Conservation (phyloP, 441 rosid genomes). For the Gossypium trilobum region DNA sequence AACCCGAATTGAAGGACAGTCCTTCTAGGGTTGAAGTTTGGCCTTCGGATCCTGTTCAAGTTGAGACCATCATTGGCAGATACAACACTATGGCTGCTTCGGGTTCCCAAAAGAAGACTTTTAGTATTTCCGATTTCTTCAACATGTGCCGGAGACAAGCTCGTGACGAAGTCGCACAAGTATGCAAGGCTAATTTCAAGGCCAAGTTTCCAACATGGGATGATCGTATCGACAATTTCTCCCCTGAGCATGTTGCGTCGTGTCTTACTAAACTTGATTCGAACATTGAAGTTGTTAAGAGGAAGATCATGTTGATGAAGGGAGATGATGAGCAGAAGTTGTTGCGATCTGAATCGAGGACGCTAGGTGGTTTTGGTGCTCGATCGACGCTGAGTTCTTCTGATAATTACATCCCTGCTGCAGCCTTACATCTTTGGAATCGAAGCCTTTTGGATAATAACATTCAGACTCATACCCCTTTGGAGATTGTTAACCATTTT, state of each 20-base stretch:
- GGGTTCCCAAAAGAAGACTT: not conserved
- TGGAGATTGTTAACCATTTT: not conserved
- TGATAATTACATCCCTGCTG: not conserved
- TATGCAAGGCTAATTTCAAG: not conserved
- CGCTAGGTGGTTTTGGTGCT: not conserved
- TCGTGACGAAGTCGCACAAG: not conserved
- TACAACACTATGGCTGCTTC: not conserved
- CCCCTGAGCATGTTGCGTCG: not conserved
- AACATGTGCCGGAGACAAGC: not conserved
- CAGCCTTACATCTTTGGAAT: not conserved
- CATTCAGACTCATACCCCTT: not conserved
- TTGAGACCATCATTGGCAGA: not conserved
- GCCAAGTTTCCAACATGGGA: conserved; percentile 13
- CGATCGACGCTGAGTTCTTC: not conserved
- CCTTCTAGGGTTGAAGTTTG: not conserved
- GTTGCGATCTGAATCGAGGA: not conserved
- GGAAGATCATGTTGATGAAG: not conserved
- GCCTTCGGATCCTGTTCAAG: conserved; percentile 1
- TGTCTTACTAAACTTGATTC: not conserved
- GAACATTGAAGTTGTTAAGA: conserved; percentile 1
- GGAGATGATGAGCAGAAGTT: not conserved
- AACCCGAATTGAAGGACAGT: not conserved
- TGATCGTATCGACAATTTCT: conserved; percentile 5
- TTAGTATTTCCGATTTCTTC: not conserved
- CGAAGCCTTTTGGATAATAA: not conserved